Evolutionary conservation across 2,329 filamentous ascomycete species (phyloP).

Genomic region (Bertia moriformis): DNA sequence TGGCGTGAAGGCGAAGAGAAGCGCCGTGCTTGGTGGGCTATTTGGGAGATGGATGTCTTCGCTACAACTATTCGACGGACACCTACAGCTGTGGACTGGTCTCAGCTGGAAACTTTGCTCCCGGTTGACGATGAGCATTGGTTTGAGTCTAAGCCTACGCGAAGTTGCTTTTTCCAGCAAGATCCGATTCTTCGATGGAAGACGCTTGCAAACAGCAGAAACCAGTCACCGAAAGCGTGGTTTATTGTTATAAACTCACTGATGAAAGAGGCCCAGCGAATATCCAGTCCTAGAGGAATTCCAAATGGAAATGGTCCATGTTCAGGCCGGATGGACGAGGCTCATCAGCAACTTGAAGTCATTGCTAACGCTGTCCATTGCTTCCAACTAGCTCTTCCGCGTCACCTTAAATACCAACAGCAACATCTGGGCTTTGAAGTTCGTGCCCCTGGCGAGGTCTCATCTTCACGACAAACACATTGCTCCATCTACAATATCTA

Average conservation of each 20-base stretch:
- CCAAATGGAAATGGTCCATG: conserved; percentile 4
- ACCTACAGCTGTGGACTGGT: conserved; percentile 18
- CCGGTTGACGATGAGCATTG: conserved; percentile 18
- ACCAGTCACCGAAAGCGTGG: conserved; percentile 18
- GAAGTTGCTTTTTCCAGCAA: conserved; percentile 13
- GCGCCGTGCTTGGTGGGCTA: conserved; percentile 21
- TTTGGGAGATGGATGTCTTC: conserved; percentile 27
- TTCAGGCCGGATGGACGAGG: conserved; percentile 4
- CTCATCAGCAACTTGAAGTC: conserved; percentile 11
- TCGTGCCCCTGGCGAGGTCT: conserved; percentile 2
- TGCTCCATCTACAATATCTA: conserved; percentile 15
- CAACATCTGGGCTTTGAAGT: conserved; percentile 14
- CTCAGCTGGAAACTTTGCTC: conserved; percentile 17
- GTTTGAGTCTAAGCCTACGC: conserved; percentile 10
- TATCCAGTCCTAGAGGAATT: conserved; percentile 12
- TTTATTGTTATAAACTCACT: conserved; percentile 22
- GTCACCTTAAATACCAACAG: conserved; percentile 11
- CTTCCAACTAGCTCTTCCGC: conserved; percentile 13
- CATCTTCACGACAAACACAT: conserved; percentile 10
- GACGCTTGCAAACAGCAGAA: conserved; percentile 12
- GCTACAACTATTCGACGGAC: conserved; percentile 20
- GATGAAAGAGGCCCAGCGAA: conserved; percentile 19
- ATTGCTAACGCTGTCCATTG: conserved; percentile 15
- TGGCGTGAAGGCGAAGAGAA: conserved; percentile 17
- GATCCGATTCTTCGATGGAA: conserved; percentile 17